Base-by-base conservation (phyloP, 2,329 filamentous ascomycete genomes). In the Beauveria sp. region DNA sequence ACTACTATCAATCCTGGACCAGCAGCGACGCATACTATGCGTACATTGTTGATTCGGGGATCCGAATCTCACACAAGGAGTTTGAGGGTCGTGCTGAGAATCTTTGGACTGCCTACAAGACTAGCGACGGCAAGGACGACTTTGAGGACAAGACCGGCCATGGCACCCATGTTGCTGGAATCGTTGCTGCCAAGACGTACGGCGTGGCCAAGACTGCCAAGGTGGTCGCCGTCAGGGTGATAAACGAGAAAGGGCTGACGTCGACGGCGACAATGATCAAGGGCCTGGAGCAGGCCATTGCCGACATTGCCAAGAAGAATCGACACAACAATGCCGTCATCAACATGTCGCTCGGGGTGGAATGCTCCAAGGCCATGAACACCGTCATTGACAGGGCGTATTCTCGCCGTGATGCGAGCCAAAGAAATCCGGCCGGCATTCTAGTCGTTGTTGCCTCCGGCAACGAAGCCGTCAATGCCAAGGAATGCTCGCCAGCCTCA, bases 141-240 rank as follows among this genome's bases (percentile, higher is more conserved):
- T 46, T 22, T 2, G 2, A 4, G 6, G 75, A 80, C 72, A 65
- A 68, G 56, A 69, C 72, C 67, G 85, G 85, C 12, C 86, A 88
- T 71, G 86, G 86, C 45, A 85, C 78, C 60, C 86, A 88, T 74
- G 83, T 86, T 26, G 79, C 83, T 12, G 85, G 84, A 22, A 88
- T 83, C 10, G 81, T 87, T 46, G 86, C 76, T 22, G 83, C 84
- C 38, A 76, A 74, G 59, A 87, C 81, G 3, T 87, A 83, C 62
- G 86, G 86, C 65, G 83, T 87, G 6, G 83, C 85, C 67, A 86
- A 86, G 75, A 79, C 79, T 56, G 79, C 78, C 61, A 73, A 75
- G 59, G 71, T 86, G 46, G 72, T 85, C 43, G 10, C n/a, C 20
- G n/a, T 46, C 20, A 46, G 10, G 43, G 43, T 22, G 3, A 10